Percentiles rank a stretch among this genome's conserved stretches.
These are phyloP conservation scores for Inosperma sp. DNA, from an alignment of 768 basidiomycete species.

Conservation along the genomic window DNA sequence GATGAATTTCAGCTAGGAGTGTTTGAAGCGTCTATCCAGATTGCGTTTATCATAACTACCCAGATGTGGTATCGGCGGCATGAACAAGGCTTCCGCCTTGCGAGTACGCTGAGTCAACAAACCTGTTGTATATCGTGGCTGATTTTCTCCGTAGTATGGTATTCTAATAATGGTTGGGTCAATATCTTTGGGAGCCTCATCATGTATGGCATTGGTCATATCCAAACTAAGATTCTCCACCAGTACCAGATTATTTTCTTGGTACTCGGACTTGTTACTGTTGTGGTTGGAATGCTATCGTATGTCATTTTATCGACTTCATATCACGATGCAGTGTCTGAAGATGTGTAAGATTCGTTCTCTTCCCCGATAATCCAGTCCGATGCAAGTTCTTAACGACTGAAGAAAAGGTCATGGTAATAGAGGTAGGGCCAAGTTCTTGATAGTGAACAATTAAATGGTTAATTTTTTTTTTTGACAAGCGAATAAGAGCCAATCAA, in stretches of 20 bases:
- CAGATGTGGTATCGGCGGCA: slow-evolving; percentile 36
- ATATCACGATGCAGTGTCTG: not conserved
- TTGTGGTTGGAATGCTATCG: slow-evolving; percentile 25
- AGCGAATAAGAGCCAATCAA: slow-evolving; percentile 32
- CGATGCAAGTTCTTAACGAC: slow-evolving; percentile 27
- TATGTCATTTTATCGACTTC: slow-evolving; percentile 8
- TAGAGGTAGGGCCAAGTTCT: slow-evolving; percentile 28
- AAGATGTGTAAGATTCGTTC: slow-evolving; percentile 21
- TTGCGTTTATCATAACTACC: slow-evolving; percentile 28
- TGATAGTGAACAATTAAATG: not conserved
- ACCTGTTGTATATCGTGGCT: not conserved
- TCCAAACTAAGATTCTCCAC: slow-evolving; percentile 22
- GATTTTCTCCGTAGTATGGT: slow-evolving; percentile 24
- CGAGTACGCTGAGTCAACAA: slow-evolving; percentile 17
- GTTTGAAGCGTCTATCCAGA: slow-evolving; percentile 30
- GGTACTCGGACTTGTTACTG: slow-evolving; percentile 26
- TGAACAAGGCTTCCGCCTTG: slow-evolving; percentile 32
- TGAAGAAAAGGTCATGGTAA: slow-evolving; percentile 30
- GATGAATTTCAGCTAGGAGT: slow-evolving; percentile 28
- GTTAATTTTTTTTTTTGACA: not conserved
- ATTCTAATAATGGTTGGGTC: slow-evolving; percentile 29
- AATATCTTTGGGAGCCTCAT: slow-evolving; percentile 35
- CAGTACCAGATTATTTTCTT: slow-evolving; percentile 31
- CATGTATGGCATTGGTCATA: slow-evolving; percentile 33
- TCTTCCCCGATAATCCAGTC: slow-evolving; percentile 33